Evolutionary conservation across 2,329 filamentous ascomycete genomes (phyloP).

Genomic region (Akanthomyces uredinophilus): DNA sequence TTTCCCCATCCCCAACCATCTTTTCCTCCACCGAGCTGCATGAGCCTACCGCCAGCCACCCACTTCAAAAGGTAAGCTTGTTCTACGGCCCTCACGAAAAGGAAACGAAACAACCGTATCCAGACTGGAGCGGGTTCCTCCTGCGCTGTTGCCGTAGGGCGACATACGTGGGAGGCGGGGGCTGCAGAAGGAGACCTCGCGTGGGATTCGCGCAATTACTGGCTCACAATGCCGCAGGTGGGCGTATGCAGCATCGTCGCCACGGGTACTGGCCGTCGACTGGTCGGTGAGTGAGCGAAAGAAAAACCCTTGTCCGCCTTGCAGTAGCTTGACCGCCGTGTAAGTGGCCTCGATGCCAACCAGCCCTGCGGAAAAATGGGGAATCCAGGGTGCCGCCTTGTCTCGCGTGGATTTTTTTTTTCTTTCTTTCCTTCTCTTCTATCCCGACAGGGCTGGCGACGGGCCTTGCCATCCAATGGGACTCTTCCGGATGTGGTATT

Average conservation of each 20-base stretch:
- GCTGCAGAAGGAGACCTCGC: not conserved
- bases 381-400: not conserved
- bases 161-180: not conserved
- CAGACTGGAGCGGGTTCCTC: not conserved
- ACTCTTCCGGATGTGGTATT: not conserved
- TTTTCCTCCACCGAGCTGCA: not conserved
- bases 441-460: not conserved
- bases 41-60: not conserved
- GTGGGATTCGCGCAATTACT: slow-evolving; percentile 6
- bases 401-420: not conserved
- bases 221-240: not conserved
- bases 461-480: not conserved
- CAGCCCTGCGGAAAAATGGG: not conserved
- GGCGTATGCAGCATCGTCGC: slow-evolving; percentile 5
- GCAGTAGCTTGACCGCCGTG: not conserved
- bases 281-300: slow-evolving; percentile 4
- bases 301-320: not conserved
- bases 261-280: not conserved
- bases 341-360: slow-evolving; percentile 5
- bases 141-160: not conserved
- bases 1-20: not conserved
- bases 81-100: slow-evolving; percentile 1
- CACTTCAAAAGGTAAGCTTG: not conserved
- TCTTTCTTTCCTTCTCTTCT: not conserved
- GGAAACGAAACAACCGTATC: slow-evolving; percentile 8